Base-by-base conservation (phyloP, 305 asterid genomes). In the Solanum hybrid region DNA sequence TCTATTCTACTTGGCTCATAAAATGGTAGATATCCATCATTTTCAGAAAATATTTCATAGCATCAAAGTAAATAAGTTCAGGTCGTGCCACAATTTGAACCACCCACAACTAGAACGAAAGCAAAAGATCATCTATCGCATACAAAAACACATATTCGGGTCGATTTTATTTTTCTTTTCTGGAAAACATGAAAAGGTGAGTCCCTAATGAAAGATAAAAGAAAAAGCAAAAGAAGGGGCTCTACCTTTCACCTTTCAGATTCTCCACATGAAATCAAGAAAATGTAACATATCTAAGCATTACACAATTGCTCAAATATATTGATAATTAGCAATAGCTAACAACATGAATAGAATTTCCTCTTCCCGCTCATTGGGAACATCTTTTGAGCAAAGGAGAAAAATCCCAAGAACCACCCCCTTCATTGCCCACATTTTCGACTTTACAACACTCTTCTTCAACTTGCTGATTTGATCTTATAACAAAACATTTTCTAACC, bases 401-500 rank as follows among this genome's bases (percentile, higher is more conserved):
- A 69, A 84, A 20, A 51, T 84, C 80, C 32, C 73, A 87, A 73
- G 85, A 36, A 87, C 10, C 6, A 27, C 66, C 40, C 3, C 17
- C 17, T 7, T 86, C 77, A 69, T n/a, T 35, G 20, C 75, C 6
- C 75, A 31, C 75, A 32, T 51, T 31, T 84, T 84, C 87, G 11
- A 51, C 42, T 86, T 24, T 86, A 69, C 46, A 69, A 35, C 64
- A 86, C 34, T 66, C 35, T 66, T 86, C 29, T 66, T 86, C 29
- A 66, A 71, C 89, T 27, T 37, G 72, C 34, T 71, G 5, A 12
- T 24, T 87, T 87, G 24, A 12, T 17, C 69, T 76, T n/a, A 3
- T 73, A 73, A 9, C 17, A 87, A 16, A 29, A 86, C 31, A 31
- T 71, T 86, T 17, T 51, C 12, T 86, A 91, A 20, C 92, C 91